A percentile compares a stretch with the other conserved stretches of the same genome.
These are phyloP conservation scores for Fusarium chlamydosporum DNA, from an alignment of 2,329 filamentous ascomycete species.

Conservation along the genomic window DNA sequence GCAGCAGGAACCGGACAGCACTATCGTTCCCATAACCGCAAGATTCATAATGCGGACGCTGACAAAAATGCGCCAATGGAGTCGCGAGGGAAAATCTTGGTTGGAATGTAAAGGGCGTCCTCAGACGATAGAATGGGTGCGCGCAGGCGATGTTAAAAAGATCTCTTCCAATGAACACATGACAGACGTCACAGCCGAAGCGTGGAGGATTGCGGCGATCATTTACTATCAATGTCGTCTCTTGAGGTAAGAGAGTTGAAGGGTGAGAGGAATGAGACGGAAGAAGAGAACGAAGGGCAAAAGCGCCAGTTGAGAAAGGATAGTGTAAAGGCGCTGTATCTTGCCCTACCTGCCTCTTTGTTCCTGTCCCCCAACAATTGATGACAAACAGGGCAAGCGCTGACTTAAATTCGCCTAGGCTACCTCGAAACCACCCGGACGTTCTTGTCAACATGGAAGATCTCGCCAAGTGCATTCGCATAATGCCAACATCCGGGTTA, in stretches of 20 bases:
- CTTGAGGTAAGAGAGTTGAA: slow-evolving; percentile 50
- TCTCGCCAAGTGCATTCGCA: slow-evolving; percentile 55
- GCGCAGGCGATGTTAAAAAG: slow-evolving; percentile 40
- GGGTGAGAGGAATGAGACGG: neutral
- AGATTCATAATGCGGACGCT: slow-evolving; percentile 51
- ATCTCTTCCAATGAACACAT: slow-evolving; percentile 53
- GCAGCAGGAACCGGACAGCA: slow-evolving; percentile 53
- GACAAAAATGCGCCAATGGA: slow-evolving; percentile 56
- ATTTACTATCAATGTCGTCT: slow-evolving; percentile 59
- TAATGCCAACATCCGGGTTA: slow-evolving; percentile 59
- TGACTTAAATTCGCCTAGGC: slow-evolving; percentile 45
- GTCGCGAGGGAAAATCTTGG: slow-evolving; percentile 49
- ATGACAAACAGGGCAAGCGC: neutral
- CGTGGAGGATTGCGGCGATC: slow-evolving; percentile 58
- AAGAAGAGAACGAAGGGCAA: neutral
- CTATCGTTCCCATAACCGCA: slow-evolving; percentile 53
- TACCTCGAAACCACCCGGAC: slow-evolving; percentile 56
- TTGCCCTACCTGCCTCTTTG: slow-evolving; percentile 2
- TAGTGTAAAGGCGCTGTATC: neutral
- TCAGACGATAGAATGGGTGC: slow-evolving; percentile 53
- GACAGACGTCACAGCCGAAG: slow-evolving; percentile 60
- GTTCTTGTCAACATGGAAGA: slow-evolving; percentile 54
- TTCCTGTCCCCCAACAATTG: neutral
- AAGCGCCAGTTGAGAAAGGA: neutral
- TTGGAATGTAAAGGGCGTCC: slow-evolving; percentile 31